These are phyloP conservation scores for Ophiostoma ulmi DNA, from an alignment of 2,329 filamentous ascomycete genomes.

Conservation along the genomic window DNA sequence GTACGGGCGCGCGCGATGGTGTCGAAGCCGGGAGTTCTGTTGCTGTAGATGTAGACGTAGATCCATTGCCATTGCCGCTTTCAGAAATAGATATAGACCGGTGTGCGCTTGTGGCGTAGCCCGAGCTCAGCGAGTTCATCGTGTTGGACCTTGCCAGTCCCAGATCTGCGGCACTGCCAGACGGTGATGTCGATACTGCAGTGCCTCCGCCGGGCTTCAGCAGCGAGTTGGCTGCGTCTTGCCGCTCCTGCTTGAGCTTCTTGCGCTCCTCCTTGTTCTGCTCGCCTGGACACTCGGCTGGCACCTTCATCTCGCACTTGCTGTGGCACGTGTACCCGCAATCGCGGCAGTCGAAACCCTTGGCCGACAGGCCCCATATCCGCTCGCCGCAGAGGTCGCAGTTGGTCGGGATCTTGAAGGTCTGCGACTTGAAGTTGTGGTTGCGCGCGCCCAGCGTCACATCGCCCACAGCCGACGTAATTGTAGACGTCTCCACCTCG, in stretches of 20 bases:
- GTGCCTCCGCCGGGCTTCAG: slow-evolving; percentile 43
- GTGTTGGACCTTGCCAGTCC: slow-evolving; percentile 75
- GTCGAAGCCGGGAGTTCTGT: slow-evolving; percentile 28
- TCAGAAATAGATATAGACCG: slow-evolving; percentile 73
- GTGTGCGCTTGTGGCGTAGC: slow-evolving; percentile 73
- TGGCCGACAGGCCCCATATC: slow-evolving; percentile 94
- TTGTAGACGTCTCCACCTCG: slow-evolving; percentile 88
- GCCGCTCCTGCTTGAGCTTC: slow-evolving; percentile 80
- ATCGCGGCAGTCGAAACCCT: slow-evolving; percentile 92
- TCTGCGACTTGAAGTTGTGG: slow-evolving; percentile 98
- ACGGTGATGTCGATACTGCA: background rate
- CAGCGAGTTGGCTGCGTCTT: slow-evolving; percentile 66
- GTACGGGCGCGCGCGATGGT: slow-evolving; percentile 31
- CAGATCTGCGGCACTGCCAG: slow-evolving; percentile 53
- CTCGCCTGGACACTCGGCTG: slow-evolving; percentile 90
- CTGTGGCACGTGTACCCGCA: slow-evolving; percentile 97
- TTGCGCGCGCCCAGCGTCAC: slow-evolving; percentile 87
- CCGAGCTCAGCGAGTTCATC: slow-evolving; percentile 83
- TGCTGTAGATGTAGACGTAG: slow-evolving; percentile 27
- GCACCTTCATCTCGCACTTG: slow-evolving; percentile 99
- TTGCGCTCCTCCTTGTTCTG: slow-evolving; percentile 92
- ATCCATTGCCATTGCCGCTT: slow-evolving; percentile 33
- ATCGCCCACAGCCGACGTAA: slow-evolving; percentile 86
- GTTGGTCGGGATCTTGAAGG: slow-evolving; percentile 98
- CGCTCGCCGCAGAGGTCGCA: slow-evolving; percentile 94